Evolutionary conservation across 768 basidiomycete genomes (phyloP).

Genomic region (Favolaschia claudopus): DNA sequence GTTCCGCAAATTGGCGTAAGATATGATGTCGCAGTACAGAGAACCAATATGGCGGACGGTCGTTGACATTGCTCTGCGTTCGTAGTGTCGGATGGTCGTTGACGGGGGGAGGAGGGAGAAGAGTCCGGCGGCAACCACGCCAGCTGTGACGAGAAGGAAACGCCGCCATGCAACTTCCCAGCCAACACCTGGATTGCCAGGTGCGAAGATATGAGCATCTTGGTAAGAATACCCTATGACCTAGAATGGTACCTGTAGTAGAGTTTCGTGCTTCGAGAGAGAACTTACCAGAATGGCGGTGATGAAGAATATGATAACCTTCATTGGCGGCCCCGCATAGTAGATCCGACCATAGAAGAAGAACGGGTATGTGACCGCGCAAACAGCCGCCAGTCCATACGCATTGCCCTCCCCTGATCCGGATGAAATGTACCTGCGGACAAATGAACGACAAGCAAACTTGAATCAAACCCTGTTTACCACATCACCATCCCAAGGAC

Average conservation of each 20-base stretch:
- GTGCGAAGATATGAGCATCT: constrained; percentile 55
- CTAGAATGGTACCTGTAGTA: constrained; percentile 39
- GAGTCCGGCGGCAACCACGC: constrained; percentile 80
- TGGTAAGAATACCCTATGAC: constrained; percentile 80
- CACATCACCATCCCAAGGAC: constrained; percentile 71
- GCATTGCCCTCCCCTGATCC: constrained; percentile 66
- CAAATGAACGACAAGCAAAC: background rate
- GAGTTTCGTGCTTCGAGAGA: background rate
- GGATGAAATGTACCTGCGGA: constrained; percentile 71
- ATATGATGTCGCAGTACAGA: constrained; percentile 79
- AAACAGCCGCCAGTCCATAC: constrained; percentile 75
- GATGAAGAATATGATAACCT: constrained; percentile 73
- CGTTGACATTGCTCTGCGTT: constrained; percentile 74
- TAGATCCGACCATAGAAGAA: constrained; percentile 77
- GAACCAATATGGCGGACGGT: constrained; percentile 72
- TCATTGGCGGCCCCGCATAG: constrained; percentile 77
- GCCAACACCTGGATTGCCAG: constrained; percentile 65
- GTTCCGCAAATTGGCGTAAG: constrained; percentile 65
- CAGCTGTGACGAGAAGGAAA: constrained; percentile 72
- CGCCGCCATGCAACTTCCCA: constrained; percentile 78
- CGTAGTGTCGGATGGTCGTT: constrained; percentile 76
- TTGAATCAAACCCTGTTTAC: constrained; percentile 50
- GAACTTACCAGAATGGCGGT: constrained; percentile 65
- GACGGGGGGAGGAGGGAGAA: constrained; percentile 78
- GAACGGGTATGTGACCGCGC: constrained; percentile 74